These are phyloP conservation scores for Davidsoniella virescens DNA, from an alignment of 2,329 filamentous ascomycete species.

Conservation along the genomic window DNA sequence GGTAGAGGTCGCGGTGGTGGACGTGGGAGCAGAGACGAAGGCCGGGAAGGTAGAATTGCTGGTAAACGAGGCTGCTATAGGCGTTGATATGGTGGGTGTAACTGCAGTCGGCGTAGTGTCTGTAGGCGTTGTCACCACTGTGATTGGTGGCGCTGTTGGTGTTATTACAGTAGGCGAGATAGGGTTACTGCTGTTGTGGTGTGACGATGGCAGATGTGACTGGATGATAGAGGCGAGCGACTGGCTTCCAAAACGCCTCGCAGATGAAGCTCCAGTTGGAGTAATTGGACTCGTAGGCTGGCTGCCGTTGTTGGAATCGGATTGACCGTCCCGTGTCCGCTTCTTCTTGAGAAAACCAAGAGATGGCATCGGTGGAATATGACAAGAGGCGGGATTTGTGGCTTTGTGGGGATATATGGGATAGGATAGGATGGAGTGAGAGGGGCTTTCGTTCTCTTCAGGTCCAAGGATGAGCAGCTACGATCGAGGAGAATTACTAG, in stretches of 20 bases:
- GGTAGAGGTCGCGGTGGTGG: conserved; percentile 7
- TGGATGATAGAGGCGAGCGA: conserved; percentile 8
- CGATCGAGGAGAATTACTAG: too few species aligned
- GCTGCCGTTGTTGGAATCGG: conserved; percentile 50
- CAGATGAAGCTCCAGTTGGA: conserved; percentile 24
- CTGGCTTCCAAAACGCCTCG: conserved; percentile 6
- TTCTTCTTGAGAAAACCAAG: conserved; percentile 97
- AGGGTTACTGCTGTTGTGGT: background rate
- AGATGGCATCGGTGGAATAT: conserved; percentile 55
- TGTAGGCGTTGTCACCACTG: conserved; percentile 7
- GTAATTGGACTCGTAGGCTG: conserved; percentile 49
- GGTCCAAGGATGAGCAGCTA: too few species aligned
- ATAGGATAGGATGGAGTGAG: too few species aligned
- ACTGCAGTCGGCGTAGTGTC: conserved; percentile 4
- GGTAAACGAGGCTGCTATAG: background rate
- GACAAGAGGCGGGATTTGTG: conserved; percentile 3
- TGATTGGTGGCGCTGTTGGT: conserved; percentile 17
- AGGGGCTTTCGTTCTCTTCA: too few species aligned
- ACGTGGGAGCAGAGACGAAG: conserved; percentile 7
- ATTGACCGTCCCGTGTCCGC: conserved; percentile 80
- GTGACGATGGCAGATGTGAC: conserved; percentile 9
- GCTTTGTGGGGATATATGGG: background rate
- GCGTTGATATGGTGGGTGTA: background rate
- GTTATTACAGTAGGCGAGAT: background rate
- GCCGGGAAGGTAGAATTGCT: background rate